phyloP scores from a whole-genome alignment of 192 early-diverging fungal genomes.

The Coemansia guatemalensis region DNA sequence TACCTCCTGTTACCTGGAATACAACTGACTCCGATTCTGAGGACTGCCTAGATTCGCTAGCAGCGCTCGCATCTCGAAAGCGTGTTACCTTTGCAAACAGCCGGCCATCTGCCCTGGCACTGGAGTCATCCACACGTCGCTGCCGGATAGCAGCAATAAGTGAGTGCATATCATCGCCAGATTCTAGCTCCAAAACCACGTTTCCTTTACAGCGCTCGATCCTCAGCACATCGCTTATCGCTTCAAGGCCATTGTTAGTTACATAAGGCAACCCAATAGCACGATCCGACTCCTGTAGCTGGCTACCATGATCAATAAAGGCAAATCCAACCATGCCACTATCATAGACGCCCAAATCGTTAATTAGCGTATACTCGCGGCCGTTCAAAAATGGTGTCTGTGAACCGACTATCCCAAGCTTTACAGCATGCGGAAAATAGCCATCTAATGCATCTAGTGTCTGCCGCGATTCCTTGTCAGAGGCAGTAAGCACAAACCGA shows the following conservation, averaged over 20 bases:
- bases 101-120: neutral
- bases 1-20: constrained; percentile 46
- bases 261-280: neutral
- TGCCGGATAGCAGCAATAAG: constrained; percentile 31
- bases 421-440: constrained; percentile 34
- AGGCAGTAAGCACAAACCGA: constrained; percentile 24
- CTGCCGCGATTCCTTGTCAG: constrained; percentile 41
- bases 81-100: constrained; percentile 31
- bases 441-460: constrained; percentile 26
- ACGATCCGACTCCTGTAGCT: no score
- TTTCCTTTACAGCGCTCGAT: constrained; percentile 43
- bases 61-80: neutral
- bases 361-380: constrained; percentile 33
- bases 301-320: constrained; percentile 6
- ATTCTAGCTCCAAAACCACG: constrained; percentile 47
- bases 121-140: neutral
- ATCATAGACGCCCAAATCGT: neutral
- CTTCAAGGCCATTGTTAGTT: neutral
- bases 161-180: constrained; percentile 16
- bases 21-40: constrained; percentile 6
- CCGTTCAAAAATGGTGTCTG: constrained; percentile 49
- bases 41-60: neutral
- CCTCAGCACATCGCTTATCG: constrained; percentile 23
- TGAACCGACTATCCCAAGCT: constrained; percentile 40
- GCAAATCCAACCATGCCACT: constrained; percentile 40